These are phyloP conservation scores for Xylaria palmicola DNA, from an alignment of 495 filamentous ascomycete genomes.

Conservation along the genomic window DNA sequence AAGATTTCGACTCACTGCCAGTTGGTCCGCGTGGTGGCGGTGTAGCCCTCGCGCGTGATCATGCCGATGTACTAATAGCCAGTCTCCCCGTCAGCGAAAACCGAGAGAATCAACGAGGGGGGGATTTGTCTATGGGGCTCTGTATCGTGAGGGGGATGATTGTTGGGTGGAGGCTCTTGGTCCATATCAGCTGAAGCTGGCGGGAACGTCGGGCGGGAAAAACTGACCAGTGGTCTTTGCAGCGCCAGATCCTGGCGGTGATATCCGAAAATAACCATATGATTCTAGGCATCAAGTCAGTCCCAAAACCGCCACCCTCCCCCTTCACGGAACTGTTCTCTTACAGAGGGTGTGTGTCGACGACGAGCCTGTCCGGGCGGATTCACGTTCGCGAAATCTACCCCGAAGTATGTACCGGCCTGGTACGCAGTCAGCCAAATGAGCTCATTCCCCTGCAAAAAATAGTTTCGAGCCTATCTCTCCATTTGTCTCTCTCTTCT, in stretches of 20 bases:
- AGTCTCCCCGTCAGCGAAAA: too few relatives aligned
- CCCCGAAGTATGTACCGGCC: neutral
- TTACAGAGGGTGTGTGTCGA: neutral
- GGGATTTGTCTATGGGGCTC: too few relatives aligned
- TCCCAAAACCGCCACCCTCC: neutral
- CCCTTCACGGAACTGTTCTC: neutral
- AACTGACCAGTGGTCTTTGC: neutral
- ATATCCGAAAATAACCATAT: neutral
- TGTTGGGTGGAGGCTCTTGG: too few relatives aligned
- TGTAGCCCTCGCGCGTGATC: neutral
- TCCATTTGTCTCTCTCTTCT: neutral
- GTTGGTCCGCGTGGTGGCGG: neutral
- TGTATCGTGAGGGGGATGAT: too few relatives aligned
- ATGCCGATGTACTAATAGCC: conserved; percentile 4
- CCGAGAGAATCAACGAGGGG: too few relatives aligned
- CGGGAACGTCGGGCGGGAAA: too few relatives aligned
- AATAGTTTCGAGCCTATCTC: neutral
- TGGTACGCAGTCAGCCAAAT: too few relatives aligned
- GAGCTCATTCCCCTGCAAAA: too few relatives aligned
- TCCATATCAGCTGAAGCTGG: too few relatives aligned
- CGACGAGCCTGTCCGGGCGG: neutral
- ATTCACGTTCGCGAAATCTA: neutral
- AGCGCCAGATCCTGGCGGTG: neutral
- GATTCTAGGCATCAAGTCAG: neutral
- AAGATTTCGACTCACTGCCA: neutral